Conservation (phyloP, 768 basidiomycete genomes). For the Mycena rosella region DNA sequence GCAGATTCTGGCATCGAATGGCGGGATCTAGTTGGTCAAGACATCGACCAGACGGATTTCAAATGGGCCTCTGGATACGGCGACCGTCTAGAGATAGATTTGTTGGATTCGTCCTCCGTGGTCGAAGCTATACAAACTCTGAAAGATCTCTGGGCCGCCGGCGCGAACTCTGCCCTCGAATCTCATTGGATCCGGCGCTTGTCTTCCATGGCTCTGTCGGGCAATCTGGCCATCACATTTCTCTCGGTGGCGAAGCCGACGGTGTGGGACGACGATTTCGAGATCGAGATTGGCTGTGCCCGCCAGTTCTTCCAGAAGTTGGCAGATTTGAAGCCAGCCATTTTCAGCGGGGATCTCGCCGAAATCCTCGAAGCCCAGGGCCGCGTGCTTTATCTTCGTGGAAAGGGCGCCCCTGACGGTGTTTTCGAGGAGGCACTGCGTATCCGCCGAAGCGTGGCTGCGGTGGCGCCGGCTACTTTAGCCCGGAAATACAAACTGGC, state of each 20-base stretch:
- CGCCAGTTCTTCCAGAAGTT: slow-evolving; percentile 27
- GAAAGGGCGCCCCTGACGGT: slow-evolving; percentile 6
- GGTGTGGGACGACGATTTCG: slow-evolving; percentile 23
- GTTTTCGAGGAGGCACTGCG: slow-evolving; percentile 27
- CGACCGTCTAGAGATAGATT: slow-evolving; percentile 27
- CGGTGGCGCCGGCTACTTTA: neutral
- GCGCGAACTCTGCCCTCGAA: slow-evolving; percentile 15
- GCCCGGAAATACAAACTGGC: slow-evolving; percentile 27
- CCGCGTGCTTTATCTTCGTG: slow-evolving; percentile 11
- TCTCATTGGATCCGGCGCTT: slow-evolving; percentile 29
- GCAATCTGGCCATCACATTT: slow-evolving; percentile 21
- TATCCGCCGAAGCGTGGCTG: slow-evolving; percentile 16
- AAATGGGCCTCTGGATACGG: slow-evolving; percentile 22
- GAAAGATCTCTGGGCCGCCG: slow-evolving; percentile 13
- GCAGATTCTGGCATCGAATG: slow-evolving; percentile 6
- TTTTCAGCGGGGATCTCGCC: slow-evolving; percentile 33
- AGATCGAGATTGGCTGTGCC: slow-evolving; percentile 19
- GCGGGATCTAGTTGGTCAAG: slow-evolving; percentile 31
- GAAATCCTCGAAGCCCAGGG: slow-evolving; percentile 32
- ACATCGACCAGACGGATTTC: slow-evolving; percentile 15
- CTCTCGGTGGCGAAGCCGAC: slow-evolving; percentile 4
- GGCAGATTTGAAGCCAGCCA: slow-evolving; percentile 22
- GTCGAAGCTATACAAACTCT: slow-evolving; percentile 17
- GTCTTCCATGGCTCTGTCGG: slow-evolving; percentile 35
- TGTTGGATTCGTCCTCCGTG: slow-evolving; percentile 27